These are phyloP conservation scores for Dacryopinax primogenitus DNA, from an alignment of 768 basidiomycete genomes.

Conservation along the genomic window DNA sequence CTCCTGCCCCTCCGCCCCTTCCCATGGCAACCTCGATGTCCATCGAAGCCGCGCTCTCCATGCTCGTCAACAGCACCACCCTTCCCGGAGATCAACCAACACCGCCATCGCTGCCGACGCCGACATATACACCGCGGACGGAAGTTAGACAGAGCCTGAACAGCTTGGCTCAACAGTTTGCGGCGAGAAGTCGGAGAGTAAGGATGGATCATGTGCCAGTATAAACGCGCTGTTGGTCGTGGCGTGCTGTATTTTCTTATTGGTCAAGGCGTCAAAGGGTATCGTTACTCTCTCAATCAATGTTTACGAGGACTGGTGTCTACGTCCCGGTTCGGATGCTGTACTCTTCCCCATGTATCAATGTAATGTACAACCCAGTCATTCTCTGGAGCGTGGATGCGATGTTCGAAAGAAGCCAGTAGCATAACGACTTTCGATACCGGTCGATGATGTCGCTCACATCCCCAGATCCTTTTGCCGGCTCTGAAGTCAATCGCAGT, in stretches of 20 bases:
- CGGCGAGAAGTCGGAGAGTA: not conserved
- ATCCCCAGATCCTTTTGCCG: too few relatives aligned
- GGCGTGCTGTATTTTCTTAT: not conserved
- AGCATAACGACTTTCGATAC: too few relatives aligned
- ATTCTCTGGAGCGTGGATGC: too few relatives aligned
- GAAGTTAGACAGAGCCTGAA: not conserved
- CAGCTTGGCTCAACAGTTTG: constrained; percentile 1
- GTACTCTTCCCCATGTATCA: not conserved
- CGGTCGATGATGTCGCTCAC: too few relatives aligned
- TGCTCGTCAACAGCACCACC: not conserved
- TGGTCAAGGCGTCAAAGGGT: too few relatives aligned
- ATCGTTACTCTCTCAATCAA: not conserved
- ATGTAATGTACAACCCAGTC: too few relatives aligned
- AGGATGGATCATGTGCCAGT: not conserved
- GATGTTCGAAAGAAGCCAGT: too few relatives aligned
- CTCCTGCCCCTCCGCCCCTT: not conserved
- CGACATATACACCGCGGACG: not conserved
- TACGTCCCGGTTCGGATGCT: not conserved
- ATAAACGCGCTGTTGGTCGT: not conserved
- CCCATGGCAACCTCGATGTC: constrained; percentile 4
- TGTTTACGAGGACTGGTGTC: not conserved
- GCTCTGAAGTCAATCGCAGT: too few relatives aligned
- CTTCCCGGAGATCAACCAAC: not conserved
- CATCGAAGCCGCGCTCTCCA: constrained; percentile 1
- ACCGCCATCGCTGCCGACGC: not conserved